Conservation (phyloP, 1,284 basidiomycete species). For the Meripilus lineatus region DNA sequence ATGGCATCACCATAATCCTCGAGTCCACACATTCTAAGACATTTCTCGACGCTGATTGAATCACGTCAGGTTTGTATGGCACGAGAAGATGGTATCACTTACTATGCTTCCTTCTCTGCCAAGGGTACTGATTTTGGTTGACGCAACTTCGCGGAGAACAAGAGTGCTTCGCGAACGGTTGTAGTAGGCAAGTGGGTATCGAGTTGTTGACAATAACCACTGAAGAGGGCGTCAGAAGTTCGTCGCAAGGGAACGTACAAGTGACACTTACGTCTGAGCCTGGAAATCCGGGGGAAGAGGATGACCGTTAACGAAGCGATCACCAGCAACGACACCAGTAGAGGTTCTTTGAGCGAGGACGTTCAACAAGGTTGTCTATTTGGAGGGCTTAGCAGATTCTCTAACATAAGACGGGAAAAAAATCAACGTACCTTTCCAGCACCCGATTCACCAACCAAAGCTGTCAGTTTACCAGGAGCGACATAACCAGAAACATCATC, state of each 20-base stretch:
- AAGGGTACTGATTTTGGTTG: slow-evolving; percentile 66
- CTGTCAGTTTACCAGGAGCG: slow-evolving; percentile 74
- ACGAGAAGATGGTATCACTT: slow-evolving; percentile 17
- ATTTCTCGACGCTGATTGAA: slow-evolving; percentile 60
- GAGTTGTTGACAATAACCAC: slow-evolving; percentile 78
- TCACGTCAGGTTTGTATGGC: not conserved
- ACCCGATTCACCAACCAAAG: slow-evolving; percentile 79
- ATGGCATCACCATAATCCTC: slow-evolving; percentile 68
- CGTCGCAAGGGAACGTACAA: too few relatives aligned
- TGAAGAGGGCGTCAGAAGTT: too few relatives aligned
- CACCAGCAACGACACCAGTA: slow-evolving; percentile 78
- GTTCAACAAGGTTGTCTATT: slow-evolving; percentile 76
- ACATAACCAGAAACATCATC: slow-evolving; percentile 84
- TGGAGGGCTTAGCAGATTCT: not conserved
- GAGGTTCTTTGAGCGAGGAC: slow-evolving; percentile 78
- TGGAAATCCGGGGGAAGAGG: slow-evolving; percentile 72
- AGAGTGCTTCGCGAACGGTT: slow-evolving; percentile 82
- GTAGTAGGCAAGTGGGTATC: slow-evolving; percentile 70
- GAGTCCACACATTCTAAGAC: slow-evolving; percentile 77
- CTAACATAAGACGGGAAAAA: not conserved
- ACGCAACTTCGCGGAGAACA: slow-evolving; percentile 79
- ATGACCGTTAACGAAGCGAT: slow-evolving; percentile 76
- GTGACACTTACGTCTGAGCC: slow-evolving; percentile 46
- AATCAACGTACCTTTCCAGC: slow-evolving; percentile 59
- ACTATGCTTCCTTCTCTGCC: slow-evolving; percentile 78